Evolutionary conservation across 257 asterid species (phyloP).

Genomic region (Primulina eburnea): DNA sequence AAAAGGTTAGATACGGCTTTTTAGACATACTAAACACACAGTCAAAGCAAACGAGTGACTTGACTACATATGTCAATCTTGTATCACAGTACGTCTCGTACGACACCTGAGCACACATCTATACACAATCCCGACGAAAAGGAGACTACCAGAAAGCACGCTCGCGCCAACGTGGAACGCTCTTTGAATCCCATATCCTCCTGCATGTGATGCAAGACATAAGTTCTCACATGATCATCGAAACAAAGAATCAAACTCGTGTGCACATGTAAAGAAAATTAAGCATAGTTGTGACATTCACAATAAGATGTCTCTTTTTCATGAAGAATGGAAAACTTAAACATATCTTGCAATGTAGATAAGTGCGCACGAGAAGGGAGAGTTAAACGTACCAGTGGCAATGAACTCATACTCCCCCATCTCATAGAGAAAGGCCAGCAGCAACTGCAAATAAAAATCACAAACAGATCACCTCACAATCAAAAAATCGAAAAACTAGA

Average conservation of each 20-base stretch:
- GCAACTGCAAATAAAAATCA: slow-evolving; percentile 41
- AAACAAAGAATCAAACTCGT: not conserved
- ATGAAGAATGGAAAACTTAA: too few relatives aligned
- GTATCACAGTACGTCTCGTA: slow-evolving; percentile 31
- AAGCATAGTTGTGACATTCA: too few relatives aligned
- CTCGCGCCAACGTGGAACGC: slow-evolving; percentile 42
- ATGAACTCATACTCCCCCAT: slow-evolving; percentile 41
- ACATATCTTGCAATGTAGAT: too few relatives aligned
- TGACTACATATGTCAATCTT: slow-evolving; percentile 16
- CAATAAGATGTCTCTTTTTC: too few relatives aligned
- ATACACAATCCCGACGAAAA: slow-evolving; percentile 33
- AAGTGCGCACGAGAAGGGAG: too few relatives aligned
- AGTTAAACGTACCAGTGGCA: slow-evolving; percentile 43
- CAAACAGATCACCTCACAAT: not conserved
- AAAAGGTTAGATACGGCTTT: too few relatives aligned
- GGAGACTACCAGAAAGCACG: slow-evolving; percentile 27
- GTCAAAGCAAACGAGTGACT: not conserved
- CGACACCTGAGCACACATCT: slow-evolving; percentile 39
- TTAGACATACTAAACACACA: too few relatives aligned
- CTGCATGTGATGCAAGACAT: slow-evolving; percentile 23
- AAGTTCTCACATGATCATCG: not conserved
- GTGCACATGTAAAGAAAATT: not conserved
- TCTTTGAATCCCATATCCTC: slow-evolving; percentile 51
- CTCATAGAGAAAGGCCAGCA: slow-evolving; percentile 42
- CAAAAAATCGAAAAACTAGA: not conserved